Evolutionary conservation across 2,329 filamentous ascomycete species (phyloP), one percentile per base, ranked within the genome.

Genomic region (Paraconiothyrium sp.): DNA sequence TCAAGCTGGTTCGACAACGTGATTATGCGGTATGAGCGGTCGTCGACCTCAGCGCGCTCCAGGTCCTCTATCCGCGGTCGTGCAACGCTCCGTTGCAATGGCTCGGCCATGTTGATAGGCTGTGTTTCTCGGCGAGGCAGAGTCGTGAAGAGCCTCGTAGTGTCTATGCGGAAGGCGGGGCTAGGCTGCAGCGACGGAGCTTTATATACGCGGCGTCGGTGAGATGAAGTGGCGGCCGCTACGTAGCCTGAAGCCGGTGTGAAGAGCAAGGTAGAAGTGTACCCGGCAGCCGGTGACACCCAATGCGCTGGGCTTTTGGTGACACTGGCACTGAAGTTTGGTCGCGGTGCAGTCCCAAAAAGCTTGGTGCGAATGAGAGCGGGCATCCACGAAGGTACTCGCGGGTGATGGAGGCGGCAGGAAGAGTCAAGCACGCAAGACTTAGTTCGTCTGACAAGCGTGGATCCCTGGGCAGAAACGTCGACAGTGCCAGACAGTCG

Each of bases 1-100:
- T 99, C 94, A 16, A 99, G 87, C 78, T 94, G 86, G 79, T 99
- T 99, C 50, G 88, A 83, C 57, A 99, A 85, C 57, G 89, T 88
- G 70, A 98, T 90, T 65, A 99, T 93, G 60, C 94, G 87, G 78
- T 99, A 99, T 35, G 88, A 86, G 57, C 94, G 88, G 78, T 97
- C 89, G 79, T 98, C 94, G 58, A 96, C 85, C 67, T 90, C 89
- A 6, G 93, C 92, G 73, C 92, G 93, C 82, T 97, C 92, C 58
- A 97, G 83, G 50, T 84, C 80, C 73, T 96, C 91, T 51, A 85
- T 77, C 30, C 80, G 76, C 58, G 71, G 69, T 50, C 71, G 67
- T 51, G 67, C 54, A 13, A 67, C 71, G 58, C 69, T 69, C 55
- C 71, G 62, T 47, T 66, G 68, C 48, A 78, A 61, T 55, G 68